These are phyloP conservation scores for Podospora comata DNA, from an alignment of 495 filamentous ascomycete genomes.

Conservation along the genomic window DNA sequence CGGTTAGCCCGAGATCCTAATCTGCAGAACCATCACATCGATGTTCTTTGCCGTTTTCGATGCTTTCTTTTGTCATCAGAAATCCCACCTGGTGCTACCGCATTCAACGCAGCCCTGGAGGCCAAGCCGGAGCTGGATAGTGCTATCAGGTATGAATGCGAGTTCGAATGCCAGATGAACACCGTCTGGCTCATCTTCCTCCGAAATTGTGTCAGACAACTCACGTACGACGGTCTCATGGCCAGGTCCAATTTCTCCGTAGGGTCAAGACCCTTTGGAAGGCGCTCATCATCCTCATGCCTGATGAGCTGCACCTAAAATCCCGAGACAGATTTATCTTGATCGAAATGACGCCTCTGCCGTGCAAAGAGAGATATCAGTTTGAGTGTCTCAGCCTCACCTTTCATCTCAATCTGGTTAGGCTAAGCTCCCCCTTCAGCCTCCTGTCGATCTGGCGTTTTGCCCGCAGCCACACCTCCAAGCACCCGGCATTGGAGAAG, in stretches of 20 bases:
- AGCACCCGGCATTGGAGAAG: neutral
- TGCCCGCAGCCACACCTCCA: neutral
- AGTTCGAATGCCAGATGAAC: neutral
- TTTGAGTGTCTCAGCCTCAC: neutral
- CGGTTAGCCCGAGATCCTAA: neutral
- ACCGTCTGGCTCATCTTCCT: neutral
- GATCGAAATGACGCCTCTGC: neutral
- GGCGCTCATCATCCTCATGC: neutral
- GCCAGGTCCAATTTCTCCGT: neutral
- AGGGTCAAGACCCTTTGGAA: neutral
- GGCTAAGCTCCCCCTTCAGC: neutral
- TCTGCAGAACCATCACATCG: neutral
- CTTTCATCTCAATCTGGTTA: slow-evolving; percentile 1
- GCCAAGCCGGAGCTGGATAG: neutral
- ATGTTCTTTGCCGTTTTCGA: neutral
- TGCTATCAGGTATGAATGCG: neutral
- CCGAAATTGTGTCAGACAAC: neutral
- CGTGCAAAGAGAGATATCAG: neutral
- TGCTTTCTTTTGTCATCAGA: neutral
- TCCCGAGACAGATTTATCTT: neutral
- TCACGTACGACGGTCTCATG: neutral
- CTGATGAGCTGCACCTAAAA: neutral
- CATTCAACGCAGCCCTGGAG: neutral
- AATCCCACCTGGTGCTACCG: neutral
- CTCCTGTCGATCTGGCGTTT: slow-evolving; percentile 12